phyloP scores from a whole-genome alignment of 345 rosid genomes.

The Populus deltoides region DNA sequence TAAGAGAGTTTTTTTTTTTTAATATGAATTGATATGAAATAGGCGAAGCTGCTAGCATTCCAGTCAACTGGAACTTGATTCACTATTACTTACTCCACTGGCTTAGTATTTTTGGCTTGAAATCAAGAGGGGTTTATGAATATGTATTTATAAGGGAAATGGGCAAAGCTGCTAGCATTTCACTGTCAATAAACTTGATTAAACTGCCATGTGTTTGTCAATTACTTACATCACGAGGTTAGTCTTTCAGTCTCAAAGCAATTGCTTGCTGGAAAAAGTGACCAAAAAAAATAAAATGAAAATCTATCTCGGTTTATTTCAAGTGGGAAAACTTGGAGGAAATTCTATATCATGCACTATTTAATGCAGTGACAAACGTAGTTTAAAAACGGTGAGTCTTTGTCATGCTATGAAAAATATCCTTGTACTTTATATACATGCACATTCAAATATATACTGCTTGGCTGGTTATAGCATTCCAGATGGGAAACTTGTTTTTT shows the following conservation, averaged over 20 bases:
- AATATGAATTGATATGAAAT: neutral
- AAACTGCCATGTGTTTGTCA: neutral
- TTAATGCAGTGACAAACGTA: neutral
- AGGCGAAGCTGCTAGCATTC: neutral
- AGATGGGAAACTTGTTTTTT: neutral
- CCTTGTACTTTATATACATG: neutral
- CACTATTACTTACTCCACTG: neutral
- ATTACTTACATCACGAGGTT: too few species aligned
- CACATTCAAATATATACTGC: neutral
- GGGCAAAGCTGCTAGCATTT: neutral
- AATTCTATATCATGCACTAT: neutral
- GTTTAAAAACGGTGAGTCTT: neutral
- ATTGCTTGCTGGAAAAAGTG: neutral
- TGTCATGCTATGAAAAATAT: neutral
- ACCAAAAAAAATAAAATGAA: neutral
- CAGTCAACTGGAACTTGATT: neutral
- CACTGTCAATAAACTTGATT: neutral
- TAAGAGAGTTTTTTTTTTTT: neutral
- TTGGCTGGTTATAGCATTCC: neutral
- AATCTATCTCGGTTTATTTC: neutral
- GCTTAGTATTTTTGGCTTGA: neutral
- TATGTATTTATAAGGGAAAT: too few species aligned
- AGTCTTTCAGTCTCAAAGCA: neutral
- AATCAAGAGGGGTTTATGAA: too few species aligned
- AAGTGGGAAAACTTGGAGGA: neutral